Percentiles rank a stretch among this genome's conserved stretches.
Evolutionary conservation across 208 protist species (phyloP).

Genomic region (Wallacemonas sp.): DNA sequence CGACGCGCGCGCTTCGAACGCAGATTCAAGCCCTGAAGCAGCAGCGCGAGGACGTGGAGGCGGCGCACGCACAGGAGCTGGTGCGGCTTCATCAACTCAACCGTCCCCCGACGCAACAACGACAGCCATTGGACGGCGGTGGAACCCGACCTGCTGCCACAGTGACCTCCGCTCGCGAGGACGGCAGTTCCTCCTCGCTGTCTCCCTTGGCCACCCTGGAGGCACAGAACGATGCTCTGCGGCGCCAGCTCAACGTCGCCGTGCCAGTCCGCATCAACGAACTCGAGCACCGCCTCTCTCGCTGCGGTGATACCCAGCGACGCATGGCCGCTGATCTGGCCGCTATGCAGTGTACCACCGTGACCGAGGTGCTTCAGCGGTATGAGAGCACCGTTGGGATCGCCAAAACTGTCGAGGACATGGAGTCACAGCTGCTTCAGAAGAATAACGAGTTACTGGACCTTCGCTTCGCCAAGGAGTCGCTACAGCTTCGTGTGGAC

Average conservation of each 20-base stretch:
- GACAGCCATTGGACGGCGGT: background rate
- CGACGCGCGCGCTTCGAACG: conserved; percentile 36
- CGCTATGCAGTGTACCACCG: conserved; percentile 23
- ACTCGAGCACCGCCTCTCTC: conserved; percentile 37
- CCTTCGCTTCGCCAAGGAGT: conserved; percentile 72
- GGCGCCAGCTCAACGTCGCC: conserved; percentile 53
- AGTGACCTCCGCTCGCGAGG: background rate
- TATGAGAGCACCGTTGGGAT: conserved; percentile 21
- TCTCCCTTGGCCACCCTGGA: conserved; percentile 49
- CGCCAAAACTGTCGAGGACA: conserved; percentile 24
- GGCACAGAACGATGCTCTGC: conserved; percentile 60
- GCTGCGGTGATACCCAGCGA: conserved; percentile 23
- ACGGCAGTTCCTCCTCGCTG: conserved; percentile 17
- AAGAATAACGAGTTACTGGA: conserved; percentile 71
- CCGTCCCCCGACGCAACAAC: background rate
- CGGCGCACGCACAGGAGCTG: conserved; percentile 36
- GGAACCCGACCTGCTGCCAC: background rate
- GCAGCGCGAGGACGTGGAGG: conserved; percentile 36
- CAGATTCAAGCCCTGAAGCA: conserved; percentile 44
- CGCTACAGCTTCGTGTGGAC: conserved; percentile 53
- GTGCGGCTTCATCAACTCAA: conserved; percentile 13
- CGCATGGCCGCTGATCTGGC: conserved; percentile 57
- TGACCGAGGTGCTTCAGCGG: conserved; percentile 27
- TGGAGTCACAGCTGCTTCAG: conserved; percentile 39
- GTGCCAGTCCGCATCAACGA: conserved; percentile 39